Percentiles rank a stretch among this genome's conserved stretches.
Conservation (phyloP, 2,329 filamentous ascomycete species). For the Microdochium trichocladiopsis region DNA sequence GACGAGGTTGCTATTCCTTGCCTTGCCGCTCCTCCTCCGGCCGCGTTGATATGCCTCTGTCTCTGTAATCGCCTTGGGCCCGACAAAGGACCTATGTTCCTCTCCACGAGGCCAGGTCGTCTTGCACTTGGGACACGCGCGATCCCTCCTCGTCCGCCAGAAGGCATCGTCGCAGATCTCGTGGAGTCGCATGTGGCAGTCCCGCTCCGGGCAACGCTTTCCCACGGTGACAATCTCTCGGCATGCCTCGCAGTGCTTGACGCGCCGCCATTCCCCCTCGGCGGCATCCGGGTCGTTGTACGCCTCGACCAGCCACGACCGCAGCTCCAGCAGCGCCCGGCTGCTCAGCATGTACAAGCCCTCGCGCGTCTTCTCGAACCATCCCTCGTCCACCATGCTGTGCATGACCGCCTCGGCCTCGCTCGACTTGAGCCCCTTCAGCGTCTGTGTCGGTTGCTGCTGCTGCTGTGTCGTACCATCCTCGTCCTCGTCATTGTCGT, state of each 20-base stretch:
- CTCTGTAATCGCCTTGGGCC: slow-evolving; percentile 48
- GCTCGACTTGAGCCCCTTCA: slow-evolving; percentile 60
- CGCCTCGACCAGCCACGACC: slow-evolving; percentile 75
- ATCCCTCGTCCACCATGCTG: slow-evolving; percentile 69
- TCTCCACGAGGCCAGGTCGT: slow-evolving; percentile 32
- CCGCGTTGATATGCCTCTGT: slow-evolving; percentile 41
- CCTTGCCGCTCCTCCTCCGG: slow-evolving; percentile 25
- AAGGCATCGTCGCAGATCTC: slow-evolving; percentile 68
- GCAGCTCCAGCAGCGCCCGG: slow-evolving; percentile 76
- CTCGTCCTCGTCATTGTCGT: slow-evolving; percentile 20
- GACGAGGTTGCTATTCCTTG: slow-evolving; percentile 23
- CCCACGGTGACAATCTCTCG: slow-evolving; percentile 84
- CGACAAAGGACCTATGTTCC: slow-evolving; percentile 36
- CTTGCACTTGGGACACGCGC: slow-evolving; percentile 57
- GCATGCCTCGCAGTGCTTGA: slow-evolving; percentile 85
- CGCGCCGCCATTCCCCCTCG: slow-evolving; percentile 57
- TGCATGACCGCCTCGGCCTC: slow-evolving; percentile 70
- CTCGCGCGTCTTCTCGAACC: slow-evolving; percentile 68
- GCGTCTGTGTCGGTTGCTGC: slow-evolving; percentile 22
- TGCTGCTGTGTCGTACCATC: slow-evolving; percentile 25
- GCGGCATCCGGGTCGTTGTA: slow-evolving; percentile 73
- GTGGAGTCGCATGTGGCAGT: slow-evolving; percentile 68
- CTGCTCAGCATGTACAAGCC: slow-evolving; percentile 73
- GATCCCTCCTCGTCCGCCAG: slow-evolving; percentile 58
- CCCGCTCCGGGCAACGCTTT: slow-evolving; percentile 62